Evolutionary conservation across 768 basidiomycete species (phyloP).

Genomic region (Collybia sordida): DNA sequence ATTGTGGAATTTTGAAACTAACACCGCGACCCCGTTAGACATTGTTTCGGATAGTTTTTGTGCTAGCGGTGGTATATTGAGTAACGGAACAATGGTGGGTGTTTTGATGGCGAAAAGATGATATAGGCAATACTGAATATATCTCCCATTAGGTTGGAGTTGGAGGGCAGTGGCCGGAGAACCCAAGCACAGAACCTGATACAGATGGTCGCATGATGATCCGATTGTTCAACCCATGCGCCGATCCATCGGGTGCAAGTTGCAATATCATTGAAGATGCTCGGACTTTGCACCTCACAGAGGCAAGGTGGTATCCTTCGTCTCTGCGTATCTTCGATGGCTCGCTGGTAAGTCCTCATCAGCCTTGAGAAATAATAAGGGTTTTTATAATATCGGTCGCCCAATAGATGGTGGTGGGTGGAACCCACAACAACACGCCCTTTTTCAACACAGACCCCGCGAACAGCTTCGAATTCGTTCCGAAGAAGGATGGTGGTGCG

Average conservation of each 20-base stretch:
- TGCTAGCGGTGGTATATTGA: not conserved
- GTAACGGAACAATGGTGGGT: not conserved
- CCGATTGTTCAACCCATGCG: slow-evolving; percentile 38
- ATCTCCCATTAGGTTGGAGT: slow-evolving; percentile 26
- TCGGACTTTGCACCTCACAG: slow-evolving; percentile 28
- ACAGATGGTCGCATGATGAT: slow-evolving; percentile 33
- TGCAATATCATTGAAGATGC: slow-evolving; percentile 38
- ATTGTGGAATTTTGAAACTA: not conserved
- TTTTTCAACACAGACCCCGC: not conserved
- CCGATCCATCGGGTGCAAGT: slow-evolving; percentile 19
- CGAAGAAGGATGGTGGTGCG: slow-evolving; percentile 34
- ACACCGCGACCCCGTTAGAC: not conserved
- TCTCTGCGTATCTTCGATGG: slow-evolving; percentile 33
- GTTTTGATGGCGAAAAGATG: not conserved
- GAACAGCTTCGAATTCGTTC: slow-evolving; percentile 33
- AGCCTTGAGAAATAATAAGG: slow-evolving; percentile 20
- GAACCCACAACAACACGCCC: not conserved
- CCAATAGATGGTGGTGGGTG: not conserved
- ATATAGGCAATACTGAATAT: not conserved
- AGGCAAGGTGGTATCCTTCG: slow-evolving; percentile 42
- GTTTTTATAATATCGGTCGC: slow-evolving; percentile 15
- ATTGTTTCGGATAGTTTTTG: not conserved
- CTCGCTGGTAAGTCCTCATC: slow-evolving; percentile 32
- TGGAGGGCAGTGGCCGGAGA: slow-evolving; percentile 27
- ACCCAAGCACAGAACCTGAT: slow-evolving; percentile 18